phyloP scores from a whole-genome alignment of 352 stramenopile genomes.

The Globisporangium takayamanum region DNA sequence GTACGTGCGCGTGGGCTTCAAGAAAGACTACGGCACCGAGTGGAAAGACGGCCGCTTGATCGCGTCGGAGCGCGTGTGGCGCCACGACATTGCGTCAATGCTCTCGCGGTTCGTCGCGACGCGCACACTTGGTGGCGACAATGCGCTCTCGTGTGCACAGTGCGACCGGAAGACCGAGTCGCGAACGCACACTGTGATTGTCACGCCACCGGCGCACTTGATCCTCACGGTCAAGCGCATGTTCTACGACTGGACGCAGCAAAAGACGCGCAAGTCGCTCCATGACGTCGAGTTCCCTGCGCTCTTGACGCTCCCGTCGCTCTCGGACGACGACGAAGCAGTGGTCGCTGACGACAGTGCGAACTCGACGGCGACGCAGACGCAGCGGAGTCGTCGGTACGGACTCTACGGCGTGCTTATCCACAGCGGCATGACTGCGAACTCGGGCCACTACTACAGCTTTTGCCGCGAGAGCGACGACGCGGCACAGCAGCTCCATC shows the following conservation, averaged over 20 bases:
- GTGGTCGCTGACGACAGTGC: slow-evolving; percentile 19
- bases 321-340: slow-evolving; percentile 56
- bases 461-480: slow-evolving; percentile 83
- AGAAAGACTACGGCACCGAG: slow-evolving; percentile 87
- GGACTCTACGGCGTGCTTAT: slow-evolving; percentile 87
- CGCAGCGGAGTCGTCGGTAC: slow-evolving; percentile 55
- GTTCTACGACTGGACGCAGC: slow-evolving; percentile 86
- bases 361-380: slow-evolving; percentile 1
- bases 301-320: slow-evolving; percentile 54
- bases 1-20: slow-evolving; percentile 84
- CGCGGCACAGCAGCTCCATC: slow-evolving; percentile 57
- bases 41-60: slow-evolving; percentile 73
- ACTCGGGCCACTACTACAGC: slow-evolving; percentile 90
- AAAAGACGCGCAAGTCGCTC: slow-evolving; percentile 84
- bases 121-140: slow-evolving; percentile 75
- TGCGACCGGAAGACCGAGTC: slow-evolving; percentile 80
- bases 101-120: slow-evolving; percentile 72
- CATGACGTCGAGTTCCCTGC: slow-evolving; percentile 77
- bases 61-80: slow-evolving; percentile 81
- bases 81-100: slow-evolving; percentile 80
- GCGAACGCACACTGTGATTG: slow-evolving; percentile 72
- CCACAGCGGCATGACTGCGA: slow-evolving; percentile 83
- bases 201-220: slow-evolving; percentile 71
- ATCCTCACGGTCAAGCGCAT: slow-evolving; percentile 88
- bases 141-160: slow-evolving; percentile 60